Base-by-base conservation (phyloP, 352 stramenopile species). In the Globisporangium polare region DNA sequence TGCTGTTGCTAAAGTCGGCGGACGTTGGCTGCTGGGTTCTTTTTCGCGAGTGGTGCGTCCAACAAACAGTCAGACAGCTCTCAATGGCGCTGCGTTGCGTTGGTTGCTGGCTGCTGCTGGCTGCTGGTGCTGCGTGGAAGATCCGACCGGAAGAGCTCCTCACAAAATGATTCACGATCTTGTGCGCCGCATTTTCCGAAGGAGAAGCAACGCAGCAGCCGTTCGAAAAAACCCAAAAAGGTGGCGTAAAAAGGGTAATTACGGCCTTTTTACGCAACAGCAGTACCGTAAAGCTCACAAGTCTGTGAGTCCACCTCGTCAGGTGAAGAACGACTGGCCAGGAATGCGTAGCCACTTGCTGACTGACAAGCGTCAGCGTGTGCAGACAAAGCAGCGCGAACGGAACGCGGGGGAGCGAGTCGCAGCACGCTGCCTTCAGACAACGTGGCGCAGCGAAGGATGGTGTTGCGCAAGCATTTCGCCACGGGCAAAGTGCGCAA, bases 121-220 rank as follows among this genome's bases (percentile, higher is more conserved):
- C 27, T 55, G 50, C 33, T 39, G 33, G 33, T 39, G 33, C 33
- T 37, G 22, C 17, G 24, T 4, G 50, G 50, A 43, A 56, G 50
- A 56, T 56, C 49, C 27, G 24, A n/a, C 5, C 31, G 39, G 2
- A 29, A 53, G 47, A 53, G 49, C 49, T 55, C 27, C 27, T 55
- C 27, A 26, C 49, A 55, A n/a, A 41, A 55, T 55, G 49, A 55
- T 55, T 55, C 33, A 55, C 49, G 49, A 55, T 55, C 49, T 55
- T 55, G 49, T 55, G 49, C 49, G 27, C 27, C 27, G 27, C 49
- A 55, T 22, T 42, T 55, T 55, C 49, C 31, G 18, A 54, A 53
- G 31, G 47, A 17, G n/a, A n/a, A n/a, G n/a, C n/a, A n/a, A n/a
- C n/a, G n/a, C n/a, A n/a, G 33, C 26, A 53, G 29, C 24, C 17